Conservation (phyloP, 768 basidiomycete genomes). For the Serendipita sp. region DNA sequence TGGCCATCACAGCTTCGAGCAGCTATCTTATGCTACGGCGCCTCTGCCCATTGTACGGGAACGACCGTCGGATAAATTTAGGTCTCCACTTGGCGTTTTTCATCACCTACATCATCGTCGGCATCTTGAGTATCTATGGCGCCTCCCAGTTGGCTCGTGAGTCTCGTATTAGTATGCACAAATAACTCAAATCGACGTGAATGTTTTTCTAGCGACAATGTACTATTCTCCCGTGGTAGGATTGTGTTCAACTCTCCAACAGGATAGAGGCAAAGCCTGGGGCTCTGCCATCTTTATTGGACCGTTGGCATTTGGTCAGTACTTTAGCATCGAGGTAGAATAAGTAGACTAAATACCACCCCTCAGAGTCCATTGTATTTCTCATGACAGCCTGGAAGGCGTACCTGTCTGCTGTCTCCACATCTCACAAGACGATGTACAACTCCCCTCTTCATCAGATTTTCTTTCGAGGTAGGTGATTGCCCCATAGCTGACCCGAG, state of each 20-base stretch:
- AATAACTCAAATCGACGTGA: neutral
- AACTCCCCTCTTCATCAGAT: slow-evolving; percentile 1
- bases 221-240: neutral
- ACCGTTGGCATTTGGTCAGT: neutral
- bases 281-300: slow-evolving; percentile 1
- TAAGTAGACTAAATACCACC: neutral
- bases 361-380: slow-evolving; percentile 2
- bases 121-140: neutral
- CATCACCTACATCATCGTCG: neutral
- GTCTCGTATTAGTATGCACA: neutral
- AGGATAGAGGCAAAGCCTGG: neutral
- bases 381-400: slow-evolving; percentile 1
- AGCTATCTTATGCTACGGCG: neutral
- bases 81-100: neutral
- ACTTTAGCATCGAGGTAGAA: neutral
- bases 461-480: slow-evolving; percentile 2
- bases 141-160: neutral
- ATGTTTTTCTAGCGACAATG: neutral
- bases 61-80: neutral
- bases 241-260: neutral
- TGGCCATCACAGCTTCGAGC: neutral
- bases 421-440: neutral
- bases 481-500: neutral
- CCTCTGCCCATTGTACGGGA: neutral
- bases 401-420: neutral